Base-by-base conservation (phyloP, 2,329 filamentous ascomycete species). In the Alternaria rosae region DNA sequence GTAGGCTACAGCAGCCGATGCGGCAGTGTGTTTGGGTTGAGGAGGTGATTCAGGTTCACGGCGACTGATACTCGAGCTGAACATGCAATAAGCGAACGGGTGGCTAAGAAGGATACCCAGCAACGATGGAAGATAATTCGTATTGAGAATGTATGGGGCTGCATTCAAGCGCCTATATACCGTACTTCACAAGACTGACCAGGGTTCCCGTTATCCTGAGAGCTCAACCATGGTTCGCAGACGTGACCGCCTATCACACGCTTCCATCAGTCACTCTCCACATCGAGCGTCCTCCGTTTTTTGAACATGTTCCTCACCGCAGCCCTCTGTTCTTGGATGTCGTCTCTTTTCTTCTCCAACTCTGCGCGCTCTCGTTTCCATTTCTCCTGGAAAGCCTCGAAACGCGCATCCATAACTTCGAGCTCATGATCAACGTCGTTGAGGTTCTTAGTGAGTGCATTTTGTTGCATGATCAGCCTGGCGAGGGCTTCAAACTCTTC, bases 241-340 rank as follows among this genome's bases (percentile, higher is more conserved):
- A 38, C 21, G 21, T 15, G 13, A 51, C 6, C 13, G 17, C 30
- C 13, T 20, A 35, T 35, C 13, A 25, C 13, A 35, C 11, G 17
- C 41, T 15, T 15, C 6, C 21, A 35, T 53, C 11, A 53, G 7
- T 53, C 51, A 23, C 25, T 23, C 20, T 52, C 20, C 17, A 12
- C 9, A 54, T 35, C 32, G 17, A 35, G 41, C 50, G 61, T 11
- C 17, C 50, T 61, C 59, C 58, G 54, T n/a, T 57, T 62, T 20
- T 63, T 67, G 23, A 63, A 59, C 35, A 45, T 51, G n/a, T 57
- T 64, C 44, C 65, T 51, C 4, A 63, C 56, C 6, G 17, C 32
- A 4, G 25, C 32, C n/a, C 62, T 50, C 21, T 54, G 30, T 38
- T 54, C 53, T 15, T 55, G 42, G 3, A 59, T 42, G 1, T 21